Evolutionary conservation across 176 grass and related monocot genomes (phyloP).

Genomic region (Hordeum vulgare): DNA sequence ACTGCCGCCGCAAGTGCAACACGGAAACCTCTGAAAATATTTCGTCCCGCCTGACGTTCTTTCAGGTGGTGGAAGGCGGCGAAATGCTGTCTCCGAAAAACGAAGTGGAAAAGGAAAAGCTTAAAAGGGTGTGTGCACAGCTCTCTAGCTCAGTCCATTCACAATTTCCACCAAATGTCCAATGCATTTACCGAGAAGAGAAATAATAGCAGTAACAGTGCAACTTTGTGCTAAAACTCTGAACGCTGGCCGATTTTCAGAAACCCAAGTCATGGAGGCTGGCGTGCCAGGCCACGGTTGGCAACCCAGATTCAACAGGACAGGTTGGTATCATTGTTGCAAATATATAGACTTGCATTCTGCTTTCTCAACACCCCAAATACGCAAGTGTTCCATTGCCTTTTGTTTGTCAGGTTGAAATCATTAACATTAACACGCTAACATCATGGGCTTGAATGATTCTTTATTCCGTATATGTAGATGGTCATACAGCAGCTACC

Average conservation of each 20-base stretch:
- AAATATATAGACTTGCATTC: not conserved
- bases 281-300: conserved; percentile 82
- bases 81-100: conserved; percentile 70
- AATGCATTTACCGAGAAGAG: not conserved
- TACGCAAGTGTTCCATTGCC: not conserved
- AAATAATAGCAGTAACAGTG: not conserved
- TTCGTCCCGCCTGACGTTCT: not conserved
- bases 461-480: conserved; percentile 28
- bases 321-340: conserved; percentile 26
- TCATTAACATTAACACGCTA: too few species aligned
- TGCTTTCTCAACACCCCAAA: not conserved
- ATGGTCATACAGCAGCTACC: conserved; percentile 91
- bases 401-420: not conserved
- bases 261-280: conserved; percentile 91
- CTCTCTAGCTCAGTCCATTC: not conserved
- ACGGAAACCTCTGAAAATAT: not conserved
- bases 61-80: conserved; percentile 70
- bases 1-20: not conserved
- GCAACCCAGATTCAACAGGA: conserved; percentile 72
- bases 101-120: conserved; percentile 63
- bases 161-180: not conserved
- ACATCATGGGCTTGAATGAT: not conserved
- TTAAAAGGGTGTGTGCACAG: conserved; percentile 52
- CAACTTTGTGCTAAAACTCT: not conserved
- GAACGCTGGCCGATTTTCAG: conserved; percentile 15